Evolutionary conservation across 228 moss, liverwort and hornwort species (phyloP).

Genomic region (Sphagnum magellanicum): DNA sequence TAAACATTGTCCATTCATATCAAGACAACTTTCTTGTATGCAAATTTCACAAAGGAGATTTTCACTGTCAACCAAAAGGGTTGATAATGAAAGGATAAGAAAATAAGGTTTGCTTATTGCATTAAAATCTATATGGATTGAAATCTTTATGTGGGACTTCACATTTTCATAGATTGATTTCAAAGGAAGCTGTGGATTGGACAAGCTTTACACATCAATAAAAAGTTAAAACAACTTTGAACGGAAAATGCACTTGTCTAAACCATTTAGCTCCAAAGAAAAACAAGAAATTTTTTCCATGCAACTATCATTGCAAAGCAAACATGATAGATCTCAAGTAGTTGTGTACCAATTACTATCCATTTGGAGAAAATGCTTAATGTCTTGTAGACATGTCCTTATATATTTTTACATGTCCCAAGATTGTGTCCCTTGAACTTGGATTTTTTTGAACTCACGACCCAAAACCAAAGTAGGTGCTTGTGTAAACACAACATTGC

Average conservation of each 20-base stretch:
- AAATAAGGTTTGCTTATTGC: background rate
- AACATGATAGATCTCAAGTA: too few relatives aligned
- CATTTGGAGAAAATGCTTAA: too few relatives aligned
- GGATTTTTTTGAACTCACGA: too few relatives aligned
- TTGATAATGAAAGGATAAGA: background rate
- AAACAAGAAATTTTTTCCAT: too few relatives aligned
- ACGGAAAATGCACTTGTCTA: background rate
- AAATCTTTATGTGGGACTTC: slow-evolving; percentile 3
- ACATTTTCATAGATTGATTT: background rate
- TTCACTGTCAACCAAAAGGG: background rate
- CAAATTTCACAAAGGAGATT: background rate
- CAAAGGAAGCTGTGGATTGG: background rate
- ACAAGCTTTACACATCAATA: background rate
- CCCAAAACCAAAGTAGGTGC: too few relatives aligned
- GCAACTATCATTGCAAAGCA: too few relatives aligned
- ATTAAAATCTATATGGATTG: slow-evolving; percentile 4
- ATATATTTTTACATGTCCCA: too few relatives aligned
- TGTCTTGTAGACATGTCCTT: too few relatives aligned
- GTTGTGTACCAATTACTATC: too few relatives aligned
- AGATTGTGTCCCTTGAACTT: too few relatives aligned
- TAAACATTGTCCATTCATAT: background rate
- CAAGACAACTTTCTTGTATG: background rate
- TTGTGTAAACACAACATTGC: too few relatives aligned
- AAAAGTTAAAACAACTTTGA: background rate
- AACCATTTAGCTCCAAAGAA: too few relatives aligned